Conservation (phyloP, 768 basidiomycete genomes). For the Glaciozyma martinii region DNA sequence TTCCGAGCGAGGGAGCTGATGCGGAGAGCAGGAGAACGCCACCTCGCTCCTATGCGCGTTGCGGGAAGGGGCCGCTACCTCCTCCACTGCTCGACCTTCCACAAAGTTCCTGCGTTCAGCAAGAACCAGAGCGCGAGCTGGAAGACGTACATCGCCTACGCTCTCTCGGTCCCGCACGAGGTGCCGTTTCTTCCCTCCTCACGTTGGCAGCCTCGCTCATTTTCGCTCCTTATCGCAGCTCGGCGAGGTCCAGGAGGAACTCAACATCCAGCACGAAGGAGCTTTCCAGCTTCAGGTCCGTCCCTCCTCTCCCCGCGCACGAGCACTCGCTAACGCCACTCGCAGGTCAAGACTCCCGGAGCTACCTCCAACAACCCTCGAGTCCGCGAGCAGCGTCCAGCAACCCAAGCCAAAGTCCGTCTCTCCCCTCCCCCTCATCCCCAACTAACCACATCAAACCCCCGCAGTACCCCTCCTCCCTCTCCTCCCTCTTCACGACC, state of each 20-base stretch:
- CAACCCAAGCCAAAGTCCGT: not conserved
- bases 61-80: slow-evolving; percentile 55
- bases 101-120: slow-evolving; percentile 20
- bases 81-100: slow-evolving; percentile 48
- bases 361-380: slow-evolving; percentile 42
- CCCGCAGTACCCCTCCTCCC: slow-evolving; percentile 16
- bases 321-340: not conserved
- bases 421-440: not conserved
- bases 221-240: slow-evolving; percentile 36
- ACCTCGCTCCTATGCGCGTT: slow-evolving; percentile 49
- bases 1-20: not conserved
- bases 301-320: not conserved
- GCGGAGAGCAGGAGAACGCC: slow-evolving; percentile 38
- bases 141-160: slow-evolving; percentile 47
- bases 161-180: slow-evolving; percentile 39
- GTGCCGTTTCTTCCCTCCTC: slow-evolving; percentile 41
- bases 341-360: slow-evolving; percentile 50
- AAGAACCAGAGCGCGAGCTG: slow-evolving; percentile 36
- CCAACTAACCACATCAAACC: not conserved
- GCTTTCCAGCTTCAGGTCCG: slow-evolving; percentile 51
- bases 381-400: slow-evolving; percentile 33
- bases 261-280: slow-evolving; percentile 50
- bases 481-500: slow-evolving; percentile 38
- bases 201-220: not conserved
- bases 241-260: slow-evolving; percentile 51